These are phyloP conservation scores for Dactylellina haptotyla DNA, from an alignment of 2,329 filamentous ascomycete species.

Conservation along the genomic window DNA sequence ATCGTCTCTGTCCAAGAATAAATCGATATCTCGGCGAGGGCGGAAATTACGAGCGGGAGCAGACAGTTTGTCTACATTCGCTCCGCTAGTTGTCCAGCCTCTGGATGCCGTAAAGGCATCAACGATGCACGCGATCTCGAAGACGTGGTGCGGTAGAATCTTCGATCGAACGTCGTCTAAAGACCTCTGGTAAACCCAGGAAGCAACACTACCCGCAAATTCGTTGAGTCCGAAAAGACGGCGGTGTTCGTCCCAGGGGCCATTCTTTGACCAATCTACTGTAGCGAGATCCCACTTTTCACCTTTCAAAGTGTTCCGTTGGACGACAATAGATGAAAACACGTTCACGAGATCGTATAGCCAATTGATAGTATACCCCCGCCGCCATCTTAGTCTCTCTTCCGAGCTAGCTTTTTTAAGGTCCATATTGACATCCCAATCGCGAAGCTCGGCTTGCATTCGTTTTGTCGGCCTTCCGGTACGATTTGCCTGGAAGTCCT, in stretches of 20 bases:
- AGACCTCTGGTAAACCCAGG: conserved; percentile 64
- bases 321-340: conserved; percentile 62
- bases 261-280: conserved; percentile 63
- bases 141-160: conserved; percentile 65
- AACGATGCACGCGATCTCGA: conserved; percentile 66
- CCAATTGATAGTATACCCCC: conserved; percentile 66
- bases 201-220: conserved; percentile 64
- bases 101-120: conserved; percentile 64
- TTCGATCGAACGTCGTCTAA: conserved; percentile 61
- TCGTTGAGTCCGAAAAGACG: conserved; percentile 64
- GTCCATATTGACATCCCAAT: conserved; percentile 64
- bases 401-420: conserved; percentile 61
- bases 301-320: conserved; percentile 60
- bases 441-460: too few species aligned
- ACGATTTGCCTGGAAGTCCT: too few species aligned
- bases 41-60: conserved; percentile 61
- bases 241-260: conserved; percentile 61
- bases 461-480: too few species aligned
- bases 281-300: conserved; percentile 60
- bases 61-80: conserved; percentile 61
- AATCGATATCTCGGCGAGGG: conserved; percentile 63
- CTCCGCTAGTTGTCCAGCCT: conserved; percentile 61
- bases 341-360: conserved; percentile 67
- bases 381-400: conserved; percentile 64
- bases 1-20: conserved; percentile 63